Percentiles rank a stretch among this genome's conserved stretches.
phyloP scores from a whole-genome alignment of 306 rosid genomes.

The Betula pendula region DNA sequence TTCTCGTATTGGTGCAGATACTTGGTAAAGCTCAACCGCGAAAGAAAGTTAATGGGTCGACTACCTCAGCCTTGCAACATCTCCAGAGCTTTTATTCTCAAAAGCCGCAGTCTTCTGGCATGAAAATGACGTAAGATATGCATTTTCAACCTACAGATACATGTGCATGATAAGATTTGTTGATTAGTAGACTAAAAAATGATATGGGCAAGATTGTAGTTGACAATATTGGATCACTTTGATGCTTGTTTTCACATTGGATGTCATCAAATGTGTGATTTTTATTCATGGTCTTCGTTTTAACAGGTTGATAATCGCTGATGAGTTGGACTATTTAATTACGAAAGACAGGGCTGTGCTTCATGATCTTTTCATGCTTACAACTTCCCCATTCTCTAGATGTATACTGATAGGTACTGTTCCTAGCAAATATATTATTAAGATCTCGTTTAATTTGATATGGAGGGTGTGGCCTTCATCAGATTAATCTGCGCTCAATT shows the following conservation, averaged over 20 bases:
- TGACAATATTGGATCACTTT: background rate
- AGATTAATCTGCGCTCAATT: background rate
- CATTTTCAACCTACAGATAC: background rate
- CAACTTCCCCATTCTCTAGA: conserved; percentile 82
- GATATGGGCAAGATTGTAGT: background rate
- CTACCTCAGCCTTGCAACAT: conserved; percentile 61
- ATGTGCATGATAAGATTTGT: background rate
- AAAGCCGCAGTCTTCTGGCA: conserved; percentile 40
- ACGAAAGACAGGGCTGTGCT: conserved; percentile 85
- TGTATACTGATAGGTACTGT: conserved; percentile 70
- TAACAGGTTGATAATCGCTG: conserved; percentile 73
- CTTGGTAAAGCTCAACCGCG: conserved; percentile 40
- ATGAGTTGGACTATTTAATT: conserved; percentile 89
- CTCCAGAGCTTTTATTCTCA: conserved; percentile 75
- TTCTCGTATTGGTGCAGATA: conserved; percentile 48
- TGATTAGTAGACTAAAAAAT: background rate
- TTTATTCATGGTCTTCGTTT: conserved; percentile 8
- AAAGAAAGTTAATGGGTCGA: conserved; percentile 42
- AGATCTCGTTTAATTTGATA: background rate
- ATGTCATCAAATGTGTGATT: conserved; percentile 7
- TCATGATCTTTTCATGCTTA: conserved; percentile 94
- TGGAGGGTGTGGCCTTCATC: background rate
- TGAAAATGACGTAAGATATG: conserved; percentile 68
- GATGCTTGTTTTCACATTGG: conserved; percentile 22
- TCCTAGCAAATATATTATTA: background rate